A percentile compares a stretch with the other conserved stretches of the same genome.
These are phyloP conservation scores for Alnus rubra DNA, from an alignment of 306 rosid genomes.

Conservation along the genomic window DNA sequence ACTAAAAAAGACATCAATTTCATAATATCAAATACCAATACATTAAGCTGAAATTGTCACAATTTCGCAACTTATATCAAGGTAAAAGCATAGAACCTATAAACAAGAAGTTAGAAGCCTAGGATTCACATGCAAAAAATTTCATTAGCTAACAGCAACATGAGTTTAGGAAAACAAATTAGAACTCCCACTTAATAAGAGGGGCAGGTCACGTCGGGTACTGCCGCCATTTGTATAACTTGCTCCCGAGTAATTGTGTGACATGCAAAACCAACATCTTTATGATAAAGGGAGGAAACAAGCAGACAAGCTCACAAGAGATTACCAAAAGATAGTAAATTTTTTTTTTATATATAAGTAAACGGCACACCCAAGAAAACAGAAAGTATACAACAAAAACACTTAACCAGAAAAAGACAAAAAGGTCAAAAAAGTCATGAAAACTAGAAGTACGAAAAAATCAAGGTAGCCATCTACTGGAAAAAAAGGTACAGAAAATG, in stretches of 20 bases:
- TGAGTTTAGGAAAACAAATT: neutral
- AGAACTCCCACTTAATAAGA: neutral
- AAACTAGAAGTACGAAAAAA: neutral
- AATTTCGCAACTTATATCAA: neutral
- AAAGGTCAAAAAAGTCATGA: neutral
- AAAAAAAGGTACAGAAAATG: too few species aligned
- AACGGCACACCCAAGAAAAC: too few species aligned
- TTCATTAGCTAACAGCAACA: neutral
- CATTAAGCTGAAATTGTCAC: neutral
- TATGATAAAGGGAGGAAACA: neutral
- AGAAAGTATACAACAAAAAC: neutral
- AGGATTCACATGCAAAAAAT: neutral
- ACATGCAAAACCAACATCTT: neutral
- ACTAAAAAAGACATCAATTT: neutral
- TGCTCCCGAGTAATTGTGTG: neutral
- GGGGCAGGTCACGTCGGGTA: neutral
- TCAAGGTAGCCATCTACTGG: too few species aligned
- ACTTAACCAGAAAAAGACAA: neutral
- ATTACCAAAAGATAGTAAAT: neutral
- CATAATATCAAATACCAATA: neutral
- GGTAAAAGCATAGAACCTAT: neutral
- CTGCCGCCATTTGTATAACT: neutral
- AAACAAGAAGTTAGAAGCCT: neutral
- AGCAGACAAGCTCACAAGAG: neutral
- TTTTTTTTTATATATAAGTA: too few species aligned